Conservation (phyloP, 148 eudicot genomes). For the Rhododendron kiyosumense region DNA sequence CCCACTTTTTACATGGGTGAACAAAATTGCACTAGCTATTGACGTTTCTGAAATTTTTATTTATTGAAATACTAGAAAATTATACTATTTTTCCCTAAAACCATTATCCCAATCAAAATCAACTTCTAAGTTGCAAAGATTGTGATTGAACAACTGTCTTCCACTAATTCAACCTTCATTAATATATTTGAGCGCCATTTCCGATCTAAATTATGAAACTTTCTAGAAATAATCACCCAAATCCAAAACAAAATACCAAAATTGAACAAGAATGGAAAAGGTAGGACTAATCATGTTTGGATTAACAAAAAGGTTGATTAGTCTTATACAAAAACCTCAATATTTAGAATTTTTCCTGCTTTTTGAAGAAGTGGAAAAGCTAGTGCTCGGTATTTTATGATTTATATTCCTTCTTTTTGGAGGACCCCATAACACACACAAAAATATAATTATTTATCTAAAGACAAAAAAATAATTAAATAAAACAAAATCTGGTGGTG, state of each 20-base stretch:
- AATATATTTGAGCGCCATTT: not conserved
- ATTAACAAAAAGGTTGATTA: not conserved
- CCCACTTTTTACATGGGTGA: not conserved
- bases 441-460: not conserved
- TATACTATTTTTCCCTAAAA: not conserved
- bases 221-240: not conserved
- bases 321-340: not conserved
- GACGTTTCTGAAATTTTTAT: not conserved
- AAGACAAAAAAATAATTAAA: not conserved
- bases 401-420: not conserved
- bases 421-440: not conserved
- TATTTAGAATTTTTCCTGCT: not conserved
- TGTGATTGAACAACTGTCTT: not conserved
- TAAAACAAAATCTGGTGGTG: not conserved
- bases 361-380: conserved; percentile 8
- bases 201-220: conserved; percentile 5
- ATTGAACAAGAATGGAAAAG: not conserved
- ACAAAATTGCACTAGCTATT: not conserved
- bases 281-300: not conserved
- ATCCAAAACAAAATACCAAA: not conserved
- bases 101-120: not conserved
- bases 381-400: not conserved
- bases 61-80: not conserved
- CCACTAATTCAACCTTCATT: not conserved
- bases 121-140: not conserved